Evolutionary conservation across 441 rosid genomes (phyloP).

Genomic region (Omphalea diandra): DNA sequence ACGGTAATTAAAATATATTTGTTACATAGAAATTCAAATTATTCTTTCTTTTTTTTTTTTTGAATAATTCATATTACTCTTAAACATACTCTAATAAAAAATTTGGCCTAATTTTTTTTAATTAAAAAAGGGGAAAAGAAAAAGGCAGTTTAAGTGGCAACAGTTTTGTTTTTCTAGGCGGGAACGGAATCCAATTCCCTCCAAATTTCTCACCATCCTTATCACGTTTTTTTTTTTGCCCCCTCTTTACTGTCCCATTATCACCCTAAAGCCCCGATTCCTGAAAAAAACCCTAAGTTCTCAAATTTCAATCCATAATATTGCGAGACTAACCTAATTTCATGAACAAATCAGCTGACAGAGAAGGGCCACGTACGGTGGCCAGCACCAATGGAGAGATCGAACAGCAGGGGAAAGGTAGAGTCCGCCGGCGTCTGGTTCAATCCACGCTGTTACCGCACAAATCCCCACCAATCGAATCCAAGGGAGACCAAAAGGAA

Average conservation of each 20-base stretch:
- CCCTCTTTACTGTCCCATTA: neutral
- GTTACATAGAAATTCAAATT: too few species aligned
- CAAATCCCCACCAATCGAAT: conserved; percentile 41
- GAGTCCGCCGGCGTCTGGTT: conserved; percentile 56
- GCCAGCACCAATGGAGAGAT: neutral
- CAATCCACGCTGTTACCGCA: conserved; percentile 72
- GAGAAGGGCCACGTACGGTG: conserved; percentile 21
- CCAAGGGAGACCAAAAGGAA: conserved; percentile 30
- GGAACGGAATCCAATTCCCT: conserved; percentile 44
- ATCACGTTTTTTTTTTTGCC: neutral
- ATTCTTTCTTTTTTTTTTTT: too few species aligned
- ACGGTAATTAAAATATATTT: too few species aligned
- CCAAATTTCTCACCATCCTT: conserved; percentile 22
- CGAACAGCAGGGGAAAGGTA: conserved; percentile 35
- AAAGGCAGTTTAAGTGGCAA: neutral
- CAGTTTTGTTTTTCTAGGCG: conserved; percentile 36
- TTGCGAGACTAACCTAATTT: conserved; percentile 17
- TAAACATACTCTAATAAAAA: too few species aligned
- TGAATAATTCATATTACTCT: too few species aligned
- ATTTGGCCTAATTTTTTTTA: too few species aligned
- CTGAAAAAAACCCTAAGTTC: conserved; percentile 21
- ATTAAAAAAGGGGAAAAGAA: too few species aligned
- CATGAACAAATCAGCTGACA: conserved; percentile 32
- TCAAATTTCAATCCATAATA: conserved; percentile 26
- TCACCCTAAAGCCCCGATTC: neutral